Evolutionary conservation across 2,329 filamentous ascomycete species (phyloP).

Genomic region (Acrocalymma vagum): DNA sequence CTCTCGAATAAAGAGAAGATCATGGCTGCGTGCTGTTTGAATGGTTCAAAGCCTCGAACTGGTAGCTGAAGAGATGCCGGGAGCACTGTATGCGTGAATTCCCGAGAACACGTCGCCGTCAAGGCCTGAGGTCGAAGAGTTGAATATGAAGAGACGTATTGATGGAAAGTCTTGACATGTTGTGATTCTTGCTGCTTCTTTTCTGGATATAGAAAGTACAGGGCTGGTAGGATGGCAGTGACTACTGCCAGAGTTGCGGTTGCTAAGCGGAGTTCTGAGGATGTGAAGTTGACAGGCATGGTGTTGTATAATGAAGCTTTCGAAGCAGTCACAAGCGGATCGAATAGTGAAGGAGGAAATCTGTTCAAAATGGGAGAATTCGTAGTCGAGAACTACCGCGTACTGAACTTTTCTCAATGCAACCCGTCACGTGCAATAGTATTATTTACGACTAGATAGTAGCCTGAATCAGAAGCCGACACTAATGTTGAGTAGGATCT

Average conservation of each 20-base stretch:
- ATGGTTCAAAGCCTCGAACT: conserved; percentile 44
- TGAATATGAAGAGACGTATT: conserved; percentile 50
- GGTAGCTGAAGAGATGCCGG: conserved; percentile 52
- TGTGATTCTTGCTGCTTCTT: conserved; percentile 21
- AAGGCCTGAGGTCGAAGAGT: conserved; percentile 52
- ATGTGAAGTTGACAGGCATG: conserved; percentile 22
- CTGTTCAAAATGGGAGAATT: no score
- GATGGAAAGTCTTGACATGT: conserved; percentile 37
- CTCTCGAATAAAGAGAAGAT: conserved; percentile 53
- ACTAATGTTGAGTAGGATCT: no score
- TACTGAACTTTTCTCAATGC: no score
- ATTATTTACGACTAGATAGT: no score
- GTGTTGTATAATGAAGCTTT: no score
- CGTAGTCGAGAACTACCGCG: no score
- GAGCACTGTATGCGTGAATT: conserved; percentile 52
- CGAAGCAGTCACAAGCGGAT: no score
- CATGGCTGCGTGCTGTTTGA: conserved; percentile 49
- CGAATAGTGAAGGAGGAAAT: no score
- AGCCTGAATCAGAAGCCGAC: no score
- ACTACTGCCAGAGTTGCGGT: conserved; percentile 26
- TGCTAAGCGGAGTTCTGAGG: conserved; percentile 25
- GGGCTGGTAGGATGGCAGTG: conserved; percentile 17
- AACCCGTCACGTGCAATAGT: no score
- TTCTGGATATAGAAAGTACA: conserved; percentile 22
- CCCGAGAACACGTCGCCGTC: conserved; percentile 40